Conservation (phyloP, 139 green algal genomes). For the Marvania coccoides region DNA sequence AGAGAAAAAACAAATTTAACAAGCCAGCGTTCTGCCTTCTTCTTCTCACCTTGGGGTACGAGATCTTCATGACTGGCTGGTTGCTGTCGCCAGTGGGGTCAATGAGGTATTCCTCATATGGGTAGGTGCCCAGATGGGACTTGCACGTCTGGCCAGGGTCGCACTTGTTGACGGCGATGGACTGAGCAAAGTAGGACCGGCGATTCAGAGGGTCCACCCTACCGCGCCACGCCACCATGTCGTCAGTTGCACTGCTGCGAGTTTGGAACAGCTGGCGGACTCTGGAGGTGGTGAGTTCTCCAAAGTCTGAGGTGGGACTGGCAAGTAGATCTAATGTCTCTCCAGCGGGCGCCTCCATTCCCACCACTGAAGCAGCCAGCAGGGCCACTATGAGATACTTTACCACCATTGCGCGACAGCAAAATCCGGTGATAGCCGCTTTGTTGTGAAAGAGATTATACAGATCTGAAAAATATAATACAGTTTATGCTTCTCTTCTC, state of each 20-base stretch:
- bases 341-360: not conserved
- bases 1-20: too few species aligned
- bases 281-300: too few species aligned
- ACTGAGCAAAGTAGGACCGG: not conserved
- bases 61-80: conserved; percentile 3
- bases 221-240: not conserved
- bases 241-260: not conserved
- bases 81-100: conserved; percentile 5
- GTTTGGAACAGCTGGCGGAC: too few species aligned
- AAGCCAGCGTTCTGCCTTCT: too few species aligned
- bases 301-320: not conserved
- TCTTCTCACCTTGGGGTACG: too few species aligned
- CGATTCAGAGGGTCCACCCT: not conserved
- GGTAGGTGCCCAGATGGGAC: not conserved
- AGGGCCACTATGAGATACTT: not conserved
- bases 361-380: not conserved
- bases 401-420: too few species aligned
- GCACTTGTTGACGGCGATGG: conserved; percentile 2
- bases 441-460: too few species aligned
- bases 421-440: too few species aligned
- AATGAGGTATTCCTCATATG: conserved; percentile 1
- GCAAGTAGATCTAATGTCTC: not conserved
- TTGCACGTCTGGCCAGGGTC: not conserved
- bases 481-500: too few species aligned
- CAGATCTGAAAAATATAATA: too few species aligned